phyloP scores from a whole-genome alignment of 78 protist species.

The Neovahlkampfia damariscottae region DNA sequence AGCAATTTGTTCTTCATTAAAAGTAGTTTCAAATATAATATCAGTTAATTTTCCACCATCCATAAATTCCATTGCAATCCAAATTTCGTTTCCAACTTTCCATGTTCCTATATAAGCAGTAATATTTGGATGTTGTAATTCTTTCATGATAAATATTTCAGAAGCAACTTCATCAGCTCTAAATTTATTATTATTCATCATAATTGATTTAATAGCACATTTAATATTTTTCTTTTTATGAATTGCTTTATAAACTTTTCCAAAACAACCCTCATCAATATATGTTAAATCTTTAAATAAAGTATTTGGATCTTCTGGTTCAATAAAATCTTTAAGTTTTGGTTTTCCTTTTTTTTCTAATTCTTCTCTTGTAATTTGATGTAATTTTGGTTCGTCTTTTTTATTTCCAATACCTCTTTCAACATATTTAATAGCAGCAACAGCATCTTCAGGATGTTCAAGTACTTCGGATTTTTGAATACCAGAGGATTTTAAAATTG shows the following conservation, averaged over 20 bases:
- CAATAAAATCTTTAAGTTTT: not conserved
- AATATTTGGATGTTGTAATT: not conserved
- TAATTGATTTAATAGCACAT: not conserved
- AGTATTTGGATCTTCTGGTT: not conserved
- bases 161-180: no score
- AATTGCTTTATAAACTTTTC: not conserved
- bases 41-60: not conserved
- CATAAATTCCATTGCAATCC: not conserved
- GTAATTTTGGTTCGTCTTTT: not conserved
- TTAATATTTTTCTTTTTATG: not conserved
- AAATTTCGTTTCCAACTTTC: not conserved
- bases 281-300: not conserved
- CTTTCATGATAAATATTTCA: constrained; percentile 13
- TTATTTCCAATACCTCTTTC: not conserved
- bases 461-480: not conserved
- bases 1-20: not conserved
- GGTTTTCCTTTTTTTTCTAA: no score
- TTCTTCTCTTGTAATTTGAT: not conserved
- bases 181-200: no score
- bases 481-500: not conserved
- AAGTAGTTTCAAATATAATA: not conserved
- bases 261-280: not conserved
- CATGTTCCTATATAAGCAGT: not conserved
- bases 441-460: not conserved
- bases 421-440: not conserved